phyloP scores from a whole-genome alignment of 2,329 filamentous ascomycete species.

The Dichotomopilus funicola region DNA sequence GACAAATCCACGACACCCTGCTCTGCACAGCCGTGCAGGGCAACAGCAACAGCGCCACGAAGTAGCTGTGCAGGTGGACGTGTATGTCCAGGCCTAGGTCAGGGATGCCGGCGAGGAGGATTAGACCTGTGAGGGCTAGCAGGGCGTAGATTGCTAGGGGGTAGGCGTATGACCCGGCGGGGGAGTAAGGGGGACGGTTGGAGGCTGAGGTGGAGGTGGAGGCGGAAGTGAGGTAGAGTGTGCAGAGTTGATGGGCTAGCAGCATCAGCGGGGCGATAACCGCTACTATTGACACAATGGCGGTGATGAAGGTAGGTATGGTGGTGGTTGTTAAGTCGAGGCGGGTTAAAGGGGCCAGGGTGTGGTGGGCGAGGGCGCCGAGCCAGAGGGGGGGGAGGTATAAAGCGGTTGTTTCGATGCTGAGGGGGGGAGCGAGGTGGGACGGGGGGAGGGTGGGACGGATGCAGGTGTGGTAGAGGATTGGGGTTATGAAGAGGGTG shows the following conservation, averaged over 20 bases:
- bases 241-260: too few species aligned
- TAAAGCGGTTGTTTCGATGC: conserved; percentile 65
- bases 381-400: conserved; percentile 68
- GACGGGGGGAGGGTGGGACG: conserved; percentile 48
- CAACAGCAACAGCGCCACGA: conserved; percentile 62
- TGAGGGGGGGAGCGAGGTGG: conserved; percentile 40
- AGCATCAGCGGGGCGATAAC: too few species aligned
- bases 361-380: conserved; percentile 68
- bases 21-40: conserved; percentile 67
- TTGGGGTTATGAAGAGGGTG: conserved; percentile 59
- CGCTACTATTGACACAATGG: too few species aligned
- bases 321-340: conserved; percentile 64
- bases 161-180: too few species aligned
- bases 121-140: conserved; percentile 51
- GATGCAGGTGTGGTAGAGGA: conserved; percentile 60
- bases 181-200: too few species aligned
- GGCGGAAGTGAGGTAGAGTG: too few species aligned
- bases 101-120: conserved; percentile 17
- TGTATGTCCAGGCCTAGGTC: conserved; percentile 51
- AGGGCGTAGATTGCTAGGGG: conserved; percentile 55
- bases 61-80: conserved; percentile 70
- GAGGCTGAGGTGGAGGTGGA: too few species aligned
- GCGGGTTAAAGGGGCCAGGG: conserved; percentile 62
- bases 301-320: conserved; percentile 58
- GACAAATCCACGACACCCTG: conserved; percentile 60